These are phyloP conservation scores for Backusella parvicylindrica DNA, from an alignment of 192 early-diverging fungal genomes.

Conservation along the genomic window DNA sequence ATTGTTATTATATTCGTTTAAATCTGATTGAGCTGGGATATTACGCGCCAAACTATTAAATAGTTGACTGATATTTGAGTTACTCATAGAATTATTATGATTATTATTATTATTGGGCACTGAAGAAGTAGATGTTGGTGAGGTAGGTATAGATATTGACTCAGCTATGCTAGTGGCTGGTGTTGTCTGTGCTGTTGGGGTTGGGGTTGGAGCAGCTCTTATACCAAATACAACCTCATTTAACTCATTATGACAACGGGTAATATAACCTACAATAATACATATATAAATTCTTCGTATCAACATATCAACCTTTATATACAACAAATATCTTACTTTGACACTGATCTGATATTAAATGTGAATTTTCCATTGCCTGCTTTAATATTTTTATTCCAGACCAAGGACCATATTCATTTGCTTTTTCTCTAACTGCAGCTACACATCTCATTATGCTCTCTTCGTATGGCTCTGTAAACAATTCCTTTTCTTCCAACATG, in stretches of 20 bases:
- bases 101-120: background rate
- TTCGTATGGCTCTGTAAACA: background rate
- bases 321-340: background rate
- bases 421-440: background rate
- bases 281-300: background rate
- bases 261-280: background rate
- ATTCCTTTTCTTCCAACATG: background rate
- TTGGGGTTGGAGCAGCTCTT: background rate
- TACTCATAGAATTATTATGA: background rate
- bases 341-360: background rate
- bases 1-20: background rate
- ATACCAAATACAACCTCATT: background rate
- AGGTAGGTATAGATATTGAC: background rate
- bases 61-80: background rate
- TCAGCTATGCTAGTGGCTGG: background rate
- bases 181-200: background rate
- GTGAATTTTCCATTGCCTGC: background rate
- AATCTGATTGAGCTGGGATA: background rate
- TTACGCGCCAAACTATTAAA: background rate
- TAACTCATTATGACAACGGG: background rate
- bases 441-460: background rate
- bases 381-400: background rate
- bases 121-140: background rate
- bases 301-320: background rate
- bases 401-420: conserved; percentile 3